Conservation (phyloP, 345 rosid species). For the Corchorus olitorius region DNA sequence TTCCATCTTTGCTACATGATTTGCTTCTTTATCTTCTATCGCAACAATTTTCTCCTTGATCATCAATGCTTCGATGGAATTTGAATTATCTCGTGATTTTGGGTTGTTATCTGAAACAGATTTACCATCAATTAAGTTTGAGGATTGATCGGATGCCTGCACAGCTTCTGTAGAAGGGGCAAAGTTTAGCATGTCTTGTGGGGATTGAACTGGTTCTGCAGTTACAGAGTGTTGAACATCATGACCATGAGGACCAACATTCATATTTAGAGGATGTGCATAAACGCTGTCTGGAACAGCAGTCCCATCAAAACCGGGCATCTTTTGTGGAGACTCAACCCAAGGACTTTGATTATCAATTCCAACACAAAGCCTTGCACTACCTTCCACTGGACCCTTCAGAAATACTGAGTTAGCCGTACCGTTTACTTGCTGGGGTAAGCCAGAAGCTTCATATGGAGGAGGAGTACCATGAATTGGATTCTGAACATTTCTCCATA, state of each 20-base stretch:
- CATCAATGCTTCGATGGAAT: conserved; percentile 36
- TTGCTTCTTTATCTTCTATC: conserved; percentile 41
- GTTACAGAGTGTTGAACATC: conserved; percentile 36
- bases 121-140: conserved; percentile 32
- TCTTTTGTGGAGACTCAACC: conserved; percentile 51
- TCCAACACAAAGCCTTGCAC: conserved; percentile 47
- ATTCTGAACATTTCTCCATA: conserved; percentile 71
- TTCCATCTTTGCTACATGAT: conserved; percentile 32
- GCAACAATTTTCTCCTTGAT: conserved; percentile 32
- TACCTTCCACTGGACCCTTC: conserved; percentile 50
- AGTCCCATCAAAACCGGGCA: conserved; percentile 57
- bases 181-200: conserved; percentile 35
- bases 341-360: conserved; percentile 53
- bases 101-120: conserved; percentile 18
- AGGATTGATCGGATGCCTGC: conserved; percentile 31
- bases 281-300: conserved; percentile 44
- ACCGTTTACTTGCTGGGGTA: conserved; percentile 54
- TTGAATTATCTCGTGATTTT: conserved; percentile 23
- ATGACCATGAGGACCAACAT: conserved; percentile 33
- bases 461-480: conserved; percentile 52
- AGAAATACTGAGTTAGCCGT: conserved; percentile 47
- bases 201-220: conserved; percentile 35
- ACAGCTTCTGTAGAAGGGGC: conserved; percentile 32
- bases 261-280: conserved; percentile 35
- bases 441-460: conserved; percentile 46